These are phyloP conservation scores for Apiotrichum montevideense DNA, from an alignment of 1,284 basidiomycete species.

Conservation along the genomic window DNA sequence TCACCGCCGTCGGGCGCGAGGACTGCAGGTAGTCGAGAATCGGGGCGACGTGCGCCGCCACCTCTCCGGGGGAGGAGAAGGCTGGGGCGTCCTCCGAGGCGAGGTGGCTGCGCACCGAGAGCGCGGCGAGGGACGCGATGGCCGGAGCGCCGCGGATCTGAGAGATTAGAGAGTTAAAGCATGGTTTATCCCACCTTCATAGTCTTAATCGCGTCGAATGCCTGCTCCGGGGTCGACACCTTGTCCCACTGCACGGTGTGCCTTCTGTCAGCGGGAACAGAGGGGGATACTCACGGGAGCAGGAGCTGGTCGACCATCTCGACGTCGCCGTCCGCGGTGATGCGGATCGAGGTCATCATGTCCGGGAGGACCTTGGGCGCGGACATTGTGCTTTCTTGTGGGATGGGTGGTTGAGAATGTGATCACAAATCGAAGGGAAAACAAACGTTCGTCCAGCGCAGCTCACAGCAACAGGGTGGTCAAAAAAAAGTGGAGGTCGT, in stretches of 20 bases:
- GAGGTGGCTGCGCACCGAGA: slow-evolving; percentile 62
- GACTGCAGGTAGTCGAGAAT: slow-evolving; percentile 68
- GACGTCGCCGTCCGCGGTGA: slow-evolving; percentile 55
- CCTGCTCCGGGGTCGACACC: slow-evolving; percentile 67
- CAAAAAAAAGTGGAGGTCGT: slow-evolving; percentile 2
- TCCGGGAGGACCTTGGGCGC: slow-evolving; percentile 33
- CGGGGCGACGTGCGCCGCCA: slow-evolving; percentile 36
- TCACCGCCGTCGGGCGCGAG: slow-evolving; percentile 88
- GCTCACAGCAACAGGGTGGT: neutral
- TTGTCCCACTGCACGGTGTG: slow-evolving; percentile 68
- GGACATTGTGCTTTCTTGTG: neutral
- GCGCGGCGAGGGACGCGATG: slow-evolving; percentile 82
- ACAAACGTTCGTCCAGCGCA: neutral
- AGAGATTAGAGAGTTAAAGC: too few species aligned
- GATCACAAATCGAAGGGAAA: neutral
- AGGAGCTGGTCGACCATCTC: slow-evolving; percentile 81
- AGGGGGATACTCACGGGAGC: slow-evolving; percentile 54
- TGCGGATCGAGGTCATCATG: slow-evolving; percentile 59
- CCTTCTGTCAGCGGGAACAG: slow-evolving; percentile 11
- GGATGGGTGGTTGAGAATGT: neutral
- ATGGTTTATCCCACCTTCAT: slow-evolving; percentile 63
- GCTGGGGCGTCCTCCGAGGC: slow-evolving; percentile 15
- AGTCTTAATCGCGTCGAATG: slow-evolving; percentile 81
- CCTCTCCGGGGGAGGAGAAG: slow-evolving; percentile 25
- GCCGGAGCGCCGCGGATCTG: slow-evolving; percentile 87